Percentiles rank a stretch among this genome's conserved stretches.
Conservation (phyloP, 129 eudicot species). For the Artemisia annua region DNA sequence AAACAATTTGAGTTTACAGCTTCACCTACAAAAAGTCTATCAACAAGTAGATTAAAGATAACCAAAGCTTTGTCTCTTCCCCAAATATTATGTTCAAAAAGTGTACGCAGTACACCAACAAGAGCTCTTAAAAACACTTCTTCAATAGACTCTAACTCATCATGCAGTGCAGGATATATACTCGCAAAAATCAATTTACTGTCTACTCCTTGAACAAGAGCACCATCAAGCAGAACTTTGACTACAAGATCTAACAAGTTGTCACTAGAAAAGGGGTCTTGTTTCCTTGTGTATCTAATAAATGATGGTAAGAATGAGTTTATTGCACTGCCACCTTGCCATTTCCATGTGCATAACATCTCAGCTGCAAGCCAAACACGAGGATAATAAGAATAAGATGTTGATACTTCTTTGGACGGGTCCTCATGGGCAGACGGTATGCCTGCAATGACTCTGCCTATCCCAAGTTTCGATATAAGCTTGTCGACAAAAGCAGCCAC, state of each 20-base stretch:
- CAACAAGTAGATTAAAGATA: constrained; percentile 49
- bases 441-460: constrained; percentile 63
- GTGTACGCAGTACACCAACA: constrained; percentile 43
- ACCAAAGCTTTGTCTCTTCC: constrained; percentile 55
- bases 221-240: constrained; percentile 73
- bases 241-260: constrained; percentile 51
- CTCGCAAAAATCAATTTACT: constrained; percentile 32
- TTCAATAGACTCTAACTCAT: constrained; percentile 59
- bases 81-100: constrained; percentile 67
- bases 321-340: constrained; percentile 80
- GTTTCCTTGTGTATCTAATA: constrained; percentile 36
- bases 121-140: constrained; percentile 76
- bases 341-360: constrained; percentile 93
- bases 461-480: constrained; percentile 69
- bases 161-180: constrained; percentile 48
- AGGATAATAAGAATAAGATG: constrained; percentile 30
- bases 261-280: constrained; percentile 26
- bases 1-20: constrained; percentile 55
- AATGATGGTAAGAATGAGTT: constrained; percentile 71
- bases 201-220: constrained; percentile 62
- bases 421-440: neutral
- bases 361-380: constrained; percentile 97
- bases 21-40: constrained; percentile 73
- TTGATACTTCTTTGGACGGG: constrained; percentile 24
- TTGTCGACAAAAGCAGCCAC: constrained; percentile 70